These are phyloP conservation scores for Aspergillus calidoustus DNA, from an alignment of 2,329 filamentous ascomycete genomes.

Conservation along the genomic window DNA sequence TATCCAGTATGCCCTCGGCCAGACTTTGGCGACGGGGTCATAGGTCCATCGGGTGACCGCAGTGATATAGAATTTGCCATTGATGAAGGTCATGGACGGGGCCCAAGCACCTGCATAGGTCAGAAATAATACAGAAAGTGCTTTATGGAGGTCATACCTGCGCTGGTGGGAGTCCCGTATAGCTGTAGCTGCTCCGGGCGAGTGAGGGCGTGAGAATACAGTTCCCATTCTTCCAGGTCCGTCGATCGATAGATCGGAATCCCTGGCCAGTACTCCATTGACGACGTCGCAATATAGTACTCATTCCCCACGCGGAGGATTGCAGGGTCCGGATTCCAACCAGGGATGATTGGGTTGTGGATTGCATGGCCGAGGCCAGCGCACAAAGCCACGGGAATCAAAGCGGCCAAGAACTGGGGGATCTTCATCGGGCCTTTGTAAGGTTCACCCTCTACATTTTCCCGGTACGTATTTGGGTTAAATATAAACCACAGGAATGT, in stretches of 20 bases:
- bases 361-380: not conserved
- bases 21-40: constrained; percentile 3
- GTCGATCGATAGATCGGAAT: constrained; percentile 14
- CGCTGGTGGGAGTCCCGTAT: not conserved
- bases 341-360: not conserved
- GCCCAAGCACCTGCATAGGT: constrained; percentile 3
- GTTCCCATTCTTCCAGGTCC: constrained; percentile 7
- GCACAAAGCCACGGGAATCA: not conserved
- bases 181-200: not conserved
- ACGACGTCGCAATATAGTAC: not conserved
- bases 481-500: not conserved
- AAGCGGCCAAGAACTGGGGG: not conserved
- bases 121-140: not conserved
- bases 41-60: constrained; percentile 8
- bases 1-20: constrained; percentile 1
- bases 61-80: constrained; percentile 11
- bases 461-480: not conserved
- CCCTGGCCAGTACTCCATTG: constrained; percentile 2
- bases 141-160: not conserved
- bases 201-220: constrained; percentile 5
- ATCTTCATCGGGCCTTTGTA: not conserved
- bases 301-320: not conserved
- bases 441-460: not conserved
- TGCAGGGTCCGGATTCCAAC: not conserved
- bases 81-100: constrained; percentile 2